Base-by-base conservation (phyloP, 441 rosid species). In the Erysimum cheiri region DNA sequence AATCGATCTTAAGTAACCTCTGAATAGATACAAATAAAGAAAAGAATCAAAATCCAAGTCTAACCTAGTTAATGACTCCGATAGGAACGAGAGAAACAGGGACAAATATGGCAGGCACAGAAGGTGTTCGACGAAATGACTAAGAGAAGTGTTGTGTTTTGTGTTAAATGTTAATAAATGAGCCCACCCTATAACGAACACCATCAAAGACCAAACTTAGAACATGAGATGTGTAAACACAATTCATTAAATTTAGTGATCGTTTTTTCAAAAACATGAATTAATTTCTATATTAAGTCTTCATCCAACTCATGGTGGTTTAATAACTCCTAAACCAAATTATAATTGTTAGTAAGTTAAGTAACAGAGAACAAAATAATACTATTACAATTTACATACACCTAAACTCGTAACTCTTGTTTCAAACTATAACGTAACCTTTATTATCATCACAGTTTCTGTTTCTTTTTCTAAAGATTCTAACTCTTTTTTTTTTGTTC, bases 211-310 rank as follows among this genome's bases (percentile, higher is more conserved):
- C 69, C 69, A 67, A 74, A 69, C 47, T 37, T 56, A 63, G 74
- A 56, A 75, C 55, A 12, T 69, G 74, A 56, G 40, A 69, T 75
- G 71, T 24, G 12, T 35, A 35, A n/a, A 40, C 14, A 63, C 31
- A 40, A 6, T 60, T 44, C 44, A 57, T 75, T 63, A 57, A 48
- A 56, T 50, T 31, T 75, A 49, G 67, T 56, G 55, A 69, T 41
- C 60, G 70, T 74, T 67, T 28, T 54, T 37, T 72, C 66, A 65
- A 64, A 62, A 69, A 49, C 57, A 33, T 36, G 19, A 69, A 75
- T 49, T 63, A 63, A 64, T 63, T 75, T 29, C 79, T 70, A 75
- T 70, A 56, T 69, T 64, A 70, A 75, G 75, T 40, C 32, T 49
- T 63, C 12, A 69, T 69, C 75, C 74, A 75, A 75, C 79, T 64